These are phyloP conservation scores for Monotropa hypopitys DNA, from an alignment of 179 eudicot species.

Conservation along the genomic window DNA sequence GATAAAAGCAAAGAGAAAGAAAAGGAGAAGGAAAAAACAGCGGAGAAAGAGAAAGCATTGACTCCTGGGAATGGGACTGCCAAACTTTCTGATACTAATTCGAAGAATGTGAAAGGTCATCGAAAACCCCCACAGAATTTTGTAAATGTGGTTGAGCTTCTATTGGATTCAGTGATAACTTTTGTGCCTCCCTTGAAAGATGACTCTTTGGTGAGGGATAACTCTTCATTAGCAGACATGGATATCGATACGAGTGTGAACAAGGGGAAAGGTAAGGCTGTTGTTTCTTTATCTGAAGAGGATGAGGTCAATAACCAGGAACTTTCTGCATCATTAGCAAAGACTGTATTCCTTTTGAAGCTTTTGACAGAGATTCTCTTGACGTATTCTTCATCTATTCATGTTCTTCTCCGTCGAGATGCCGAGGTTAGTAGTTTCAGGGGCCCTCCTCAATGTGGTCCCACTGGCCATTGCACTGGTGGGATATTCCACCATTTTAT, in stretches of 20 bases:
- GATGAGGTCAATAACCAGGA: slow-evolving; percentile 49
- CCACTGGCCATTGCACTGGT: slow-evolving; percentile 28
- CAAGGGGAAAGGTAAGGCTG: slow-evolving; percentile 92
- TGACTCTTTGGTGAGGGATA: slow-evolving; percentile 33
- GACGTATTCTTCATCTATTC: slow-evolving; percentile 75
- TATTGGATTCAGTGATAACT: slow-evolving; percentile 49
- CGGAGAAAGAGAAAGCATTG: slow-evolving; percentile 59
- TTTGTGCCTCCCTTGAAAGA: slow-evolving; percentile 69
- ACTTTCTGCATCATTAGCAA: slow-evolving; percentile 63
- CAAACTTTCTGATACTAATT: slow-evolving; percentile 51
- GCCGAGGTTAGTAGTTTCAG: slow-evolving; percentile 57
- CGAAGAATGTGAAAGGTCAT: slow-evolving; percentile 56
- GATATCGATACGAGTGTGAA: slow-evolving; percentile 58
- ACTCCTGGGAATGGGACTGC: slow-evolving; percentile 43
- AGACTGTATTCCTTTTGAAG: slow-evolving; percentile 71
- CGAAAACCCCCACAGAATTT: slow-evolving; percentile 80
- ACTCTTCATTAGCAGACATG: slow-evolving; percentile 49
- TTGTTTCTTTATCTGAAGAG: slow-evolving; percentile 43
- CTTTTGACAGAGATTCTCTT: slow-evolving; percentile 79
- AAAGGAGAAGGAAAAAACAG: slow-evolving; percentile 54
- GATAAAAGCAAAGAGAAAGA: slow-evolving; percentile 74
- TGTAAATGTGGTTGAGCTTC: slow-evolving; percentile 74
- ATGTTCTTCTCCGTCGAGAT: slow-evolving; percentile 74
- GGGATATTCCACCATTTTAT: slow-evolving; percentile 79
- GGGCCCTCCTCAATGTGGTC: slow-evolving; percentile 33